Evolutionary conservation across 352 stramenopile species (phyloP).

Genomic region (Phytophthora pini): DNA sequence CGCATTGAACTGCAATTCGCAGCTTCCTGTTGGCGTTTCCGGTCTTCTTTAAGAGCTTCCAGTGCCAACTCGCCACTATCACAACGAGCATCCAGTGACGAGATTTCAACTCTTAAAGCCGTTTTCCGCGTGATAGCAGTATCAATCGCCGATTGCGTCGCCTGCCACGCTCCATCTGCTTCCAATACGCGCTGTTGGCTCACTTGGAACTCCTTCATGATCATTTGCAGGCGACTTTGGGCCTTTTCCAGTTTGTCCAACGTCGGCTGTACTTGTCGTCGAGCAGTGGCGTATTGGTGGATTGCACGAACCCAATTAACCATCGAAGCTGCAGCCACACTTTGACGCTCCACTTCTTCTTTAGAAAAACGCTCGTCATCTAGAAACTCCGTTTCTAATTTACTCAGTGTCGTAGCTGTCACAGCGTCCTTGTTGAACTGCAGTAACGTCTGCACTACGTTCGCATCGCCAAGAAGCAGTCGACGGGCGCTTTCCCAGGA

Average conservation of each 20-base stretch:
- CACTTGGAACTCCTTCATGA: conserved; percentile 74
- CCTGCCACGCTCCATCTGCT: conserved; percentile 47
- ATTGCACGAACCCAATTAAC: conserved; percentile 79
- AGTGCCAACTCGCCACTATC: conserved; percentile 44
- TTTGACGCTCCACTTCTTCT: conserved; percentile 80
- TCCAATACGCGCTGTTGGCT: conserved; percentile 69
- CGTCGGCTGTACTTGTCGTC: conserved; percentile 64
- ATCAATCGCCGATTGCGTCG: conserved; percentile 34
- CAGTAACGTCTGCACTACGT: conserved; percentile 75
- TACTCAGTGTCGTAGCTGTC: conserved; percentile 38
- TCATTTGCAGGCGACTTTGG: conserved; percentile 49
- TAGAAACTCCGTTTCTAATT: conserved; percentile 59
- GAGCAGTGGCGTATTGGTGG: conserved; percentile 60
- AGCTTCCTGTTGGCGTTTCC: conserved; percentile 26
- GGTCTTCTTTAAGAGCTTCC: conserved; percentile 47
- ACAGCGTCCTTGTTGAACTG: conserved; percentile 81
- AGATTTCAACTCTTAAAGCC: conserved; percentile 42
- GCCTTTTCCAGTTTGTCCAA: conserved; percentile 72
- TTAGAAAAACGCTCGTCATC: conserved; percentile 59
- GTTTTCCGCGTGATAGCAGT: conserved; percentile 33
- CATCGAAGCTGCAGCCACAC: conserved; percentile 79
- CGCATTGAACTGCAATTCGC: conserved; percentile 23
- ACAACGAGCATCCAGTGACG: conserved; percentile 27
- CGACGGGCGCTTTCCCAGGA: conserved; percentile 76
- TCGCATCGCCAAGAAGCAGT: conserved; percentile 63